Conservation (phyloP, 805 yeast genomes). For the Candida gorgasii region DNA sequence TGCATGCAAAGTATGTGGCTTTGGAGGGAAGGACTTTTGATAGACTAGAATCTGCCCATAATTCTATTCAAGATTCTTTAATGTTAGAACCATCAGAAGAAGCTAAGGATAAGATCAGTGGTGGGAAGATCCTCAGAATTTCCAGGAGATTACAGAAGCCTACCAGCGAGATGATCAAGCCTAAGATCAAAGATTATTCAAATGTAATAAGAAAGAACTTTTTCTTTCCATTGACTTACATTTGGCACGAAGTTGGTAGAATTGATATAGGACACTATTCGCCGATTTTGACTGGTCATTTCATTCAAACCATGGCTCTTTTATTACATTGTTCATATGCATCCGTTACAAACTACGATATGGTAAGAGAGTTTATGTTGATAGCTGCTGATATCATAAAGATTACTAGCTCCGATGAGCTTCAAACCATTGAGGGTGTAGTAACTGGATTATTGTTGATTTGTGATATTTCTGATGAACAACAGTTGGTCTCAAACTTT, state of each 20-base stretch:
- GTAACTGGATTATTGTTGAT: slow-evolving; percentile 38
- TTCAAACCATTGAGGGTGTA: slow-evolving; percentile 38
- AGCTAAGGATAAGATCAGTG: slow-evolving; percentile 32
- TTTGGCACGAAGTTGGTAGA: slow-evolving; percentile 52
- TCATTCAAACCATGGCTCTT: slow-evolving; percentile 57
- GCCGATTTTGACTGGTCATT: slow-evolving; percentile 56
- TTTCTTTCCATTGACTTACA: slow-evolving; percentile 55
- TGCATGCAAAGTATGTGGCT: slow-evolving; percentile 45
- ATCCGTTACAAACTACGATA: slow-evolving; percentile 49
- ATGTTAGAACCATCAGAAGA: slow-evolving; percentile 31
- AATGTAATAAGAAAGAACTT: slow-evolving; percentile 45
- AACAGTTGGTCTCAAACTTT: slow-evolving; percentile 22
- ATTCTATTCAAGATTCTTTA: slow-evolving; percentile 31
- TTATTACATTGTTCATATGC: slow-evolving; percentile 61
- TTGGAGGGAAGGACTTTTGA: slow-evolving; percentile 8
- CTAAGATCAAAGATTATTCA: slow-evolving; percentile 36
- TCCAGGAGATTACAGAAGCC: slow-evolving; percentile 36
- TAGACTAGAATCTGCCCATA: slow-evolving; percentile 2
- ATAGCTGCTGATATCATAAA: slow-evolving; percentile 29
- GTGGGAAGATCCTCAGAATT: slow-evolving; percentile 45
- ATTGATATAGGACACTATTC: slow-evolving; percentile 55
- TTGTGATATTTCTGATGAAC: slow-evolving; percentile 34
- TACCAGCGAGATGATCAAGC: slow-evolving; percentile 5
- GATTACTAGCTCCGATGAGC: slow-evolving; percentile 24
- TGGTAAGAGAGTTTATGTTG: slow-evolving; percentile 54